These are phyloP conservation scores for Neurospora hispaniola DNA, from an alignment of 495 filamentous ascomycete species.

Conservation along the genomic window DNA sequence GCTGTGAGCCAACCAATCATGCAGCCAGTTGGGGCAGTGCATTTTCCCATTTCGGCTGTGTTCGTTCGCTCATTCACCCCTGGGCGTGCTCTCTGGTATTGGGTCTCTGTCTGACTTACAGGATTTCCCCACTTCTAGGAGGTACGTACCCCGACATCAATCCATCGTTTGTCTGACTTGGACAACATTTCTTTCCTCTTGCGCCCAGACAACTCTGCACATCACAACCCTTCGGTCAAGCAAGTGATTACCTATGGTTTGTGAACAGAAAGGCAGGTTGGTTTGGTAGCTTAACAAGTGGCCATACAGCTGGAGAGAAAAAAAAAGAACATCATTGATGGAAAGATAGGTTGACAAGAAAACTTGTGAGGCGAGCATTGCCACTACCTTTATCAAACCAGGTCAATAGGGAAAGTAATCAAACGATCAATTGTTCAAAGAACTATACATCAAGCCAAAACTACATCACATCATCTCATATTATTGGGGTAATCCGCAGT, in stretches of 20 bases:
- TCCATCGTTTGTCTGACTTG: not conserved
- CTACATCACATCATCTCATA: not conserved
- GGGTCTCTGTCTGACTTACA: not conserved
- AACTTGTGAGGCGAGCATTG: too few relatives aligned
- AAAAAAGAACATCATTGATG: too few relatives aligned
- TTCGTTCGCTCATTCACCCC: not conserved
- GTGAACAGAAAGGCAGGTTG: too few relatives aligned
- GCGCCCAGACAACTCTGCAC: too few relatives aligned
- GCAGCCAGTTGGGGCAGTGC: not conserved
- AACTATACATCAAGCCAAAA: not conserved
- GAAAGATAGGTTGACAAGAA: not conserved
- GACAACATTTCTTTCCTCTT: not conserved
- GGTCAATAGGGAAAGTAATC: not conserved
- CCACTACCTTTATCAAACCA: too few relatives aligned
- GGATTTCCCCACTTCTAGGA: not conserved
- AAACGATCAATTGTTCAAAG: not conserved
- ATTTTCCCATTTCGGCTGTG: not conserved
- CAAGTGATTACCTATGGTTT: too few relatives aligned
- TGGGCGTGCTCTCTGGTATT: not conserved
- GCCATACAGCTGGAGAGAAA: too few relatives aligned
- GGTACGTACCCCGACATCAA: not conserved
- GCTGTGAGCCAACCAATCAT: not conserved
- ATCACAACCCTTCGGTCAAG: too few relatives aligned
- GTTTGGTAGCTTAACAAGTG: too few relatives aligned
- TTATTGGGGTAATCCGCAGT: not conserved